Conservation (phyloP, 2,329 filamentous ascomycete genomes). For the Hymenoscyphus fraxineus region DNA sequence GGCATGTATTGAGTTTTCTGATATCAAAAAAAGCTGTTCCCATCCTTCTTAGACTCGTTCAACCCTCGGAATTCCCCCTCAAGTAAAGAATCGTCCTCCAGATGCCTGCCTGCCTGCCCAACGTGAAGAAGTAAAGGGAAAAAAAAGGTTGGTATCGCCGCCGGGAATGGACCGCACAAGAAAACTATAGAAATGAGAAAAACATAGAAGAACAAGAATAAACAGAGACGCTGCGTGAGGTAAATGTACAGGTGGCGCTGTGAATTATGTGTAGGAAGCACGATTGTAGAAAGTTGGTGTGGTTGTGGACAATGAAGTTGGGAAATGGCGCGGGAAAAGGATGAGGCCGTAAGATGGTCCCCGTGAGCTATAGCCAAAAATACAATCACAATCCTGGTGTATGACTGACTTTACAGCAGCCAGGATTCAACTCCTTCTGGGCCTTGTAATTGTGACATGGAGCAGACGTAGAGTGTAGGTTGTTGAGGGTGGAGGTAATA, state of each 20-base stretch:
- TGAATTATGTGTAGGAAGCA: constrained; percentile 5
- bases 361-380: not conserved
- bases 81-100: not conserved
- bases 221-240: constrained; percentile 16
- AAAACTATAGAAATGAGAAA: constrained; percentile 1
- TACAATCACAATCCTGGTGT: not conserved
- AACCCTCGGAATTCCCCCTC: not conserved
- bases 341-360: not conserved
- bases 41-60: not conserved
- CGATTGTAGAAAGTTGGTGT: not conserved
- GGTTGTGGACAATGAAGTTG: not conserved
- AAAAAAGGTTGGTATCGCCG: constrained; percentile 31
- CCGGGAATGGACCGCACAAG: constrained; percentile 10
- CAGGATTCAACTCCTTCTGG: not conserved
- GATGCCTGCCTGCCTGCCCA: not conserved
- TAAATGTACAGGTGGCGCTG: constrained; percentile 6
- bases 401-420: not conserved
- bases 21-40: not conserved
- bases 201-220: constrained; percentile 6
- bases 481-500: not conserved
- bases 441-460: not conserved
- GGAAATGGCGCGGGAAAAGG: constrained; percentile 4
- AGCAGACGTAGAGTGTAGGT: no score
- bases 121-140: constrained; percentile 7
- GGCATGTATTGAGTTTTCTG: not conserved